Evolutionary conservation across 2,329 filamentous ascomycete genomes (phyloP).

Genomic region (Aspergillus sojae): DNA sequence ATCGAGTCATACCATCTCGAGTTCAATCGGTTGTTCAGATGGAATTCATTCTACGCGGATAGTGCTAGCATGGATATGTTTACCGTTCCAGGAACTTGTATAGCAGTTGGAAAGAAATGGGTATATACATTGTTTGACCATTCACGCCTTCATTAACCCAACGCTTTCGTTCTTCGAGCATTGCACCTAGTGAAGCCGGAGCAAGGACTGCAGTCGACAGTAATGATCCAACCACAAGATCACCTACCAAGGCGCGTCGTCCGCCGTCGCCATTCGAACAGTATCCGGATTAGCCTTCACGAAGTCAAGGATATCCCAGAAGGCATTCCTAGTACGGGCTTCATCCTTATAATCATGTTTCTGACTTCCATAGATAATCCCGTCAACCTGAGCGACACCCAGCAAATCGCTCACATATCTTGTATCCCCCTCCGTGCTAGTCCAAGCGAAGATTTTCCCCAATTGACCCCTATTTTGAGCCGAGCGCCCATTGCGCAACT

Average conservation of each 20-base stretch:
- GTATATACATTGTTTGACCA: neutral
- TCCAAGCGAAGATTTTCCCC: constrained; percentile 10
- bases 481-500: constrained; percentile 1
- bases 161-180: no score
- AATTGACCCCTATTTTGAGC: neutral
- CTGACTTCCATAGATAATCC: constrained; percentile 8
- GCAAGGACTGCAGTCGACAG: neutral
- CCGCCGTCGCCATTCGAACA: constrained; percentile 14
- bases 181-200: no score
- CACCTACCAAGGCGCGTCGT: constrained; percentile 11
- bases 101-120: neutral
- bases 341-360: constrained; percentile 6
- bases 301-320: constrained; percentile 12
- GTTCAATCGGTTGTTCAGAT: neutral
- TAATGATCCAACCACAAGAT: neutral
- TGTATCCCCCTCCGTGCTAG: neutral
- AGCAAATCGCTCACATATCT: constrained; percentile 2
- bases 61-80: neutral
- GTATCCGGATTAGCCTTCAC: constrained; percentile 12
- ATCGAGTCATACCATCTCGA: no score
- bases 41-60: neutral
- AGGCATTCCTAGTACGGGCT: neutral
- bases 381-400: neutral
- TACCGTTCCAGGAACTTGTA: neutral
- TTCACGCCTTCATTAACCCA: no score